Evolutionary conservation across 345 rosid species (phyloP), one percentile per base, ranked within the genome.

Genomic region (Syzygium oleosum): DNA sequence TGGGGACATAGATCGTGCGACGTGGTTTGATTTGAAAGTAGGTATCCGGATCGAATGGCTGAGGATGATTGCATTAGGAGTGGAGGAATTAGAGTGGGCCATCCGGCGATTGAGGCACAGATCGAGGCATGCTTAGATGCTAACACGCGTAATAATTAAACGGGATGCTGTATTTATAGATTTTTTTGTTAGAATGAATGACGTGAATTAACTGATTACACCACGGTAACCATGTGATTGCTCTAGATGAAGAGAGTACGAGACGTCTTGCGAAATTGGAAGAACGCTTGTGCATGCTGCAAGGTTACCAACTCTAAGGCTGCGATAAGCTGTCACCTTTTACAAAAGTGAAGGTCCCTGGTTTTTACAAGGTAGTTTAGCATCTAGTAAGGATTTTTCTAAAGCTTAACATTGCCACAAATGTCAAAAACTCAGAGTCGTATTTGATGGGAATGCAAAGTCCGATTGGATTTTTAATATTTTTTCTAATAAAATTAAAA

Each of bases 91-190:
- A 10, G 63, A 58, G 63, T 58, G n/a, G 63, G n/a, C 63, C 29
- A 23, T 58, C 14, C 13, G 29, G 63, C 5, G n/a, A 58, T 58
- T 1, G 10, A 25, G 63, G 63, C 63, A n/a, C 14, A 13, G 6
- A 58, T 58, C n/a, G 3, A 23, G 63, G n/a, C 61, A 22, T 56
- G 61, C 61, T 56, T 56, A 56, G 61, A 56, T 56, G 61, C 61
- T 56, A 23, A 56, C 61, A 56, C 12, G 10, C 22, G 61, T 23
- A 56, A 9, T 25, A 56, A 56, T 22, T 7, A 55, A 55, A 17
- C 19, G 5, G 6, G 1, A 2, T 21, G 1, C 22, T 0, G 5
- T 22, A 22, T 2, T 1, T 21, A 9, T 25, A 23, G 2, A 22
- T 9, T 22, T 55, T 55, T 55, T 12, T 0, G 2, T 55, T 55